Evolutionary conservation across 257 asterid species (phyloP).

Genomic region (Verbena officinalis): DNA sequence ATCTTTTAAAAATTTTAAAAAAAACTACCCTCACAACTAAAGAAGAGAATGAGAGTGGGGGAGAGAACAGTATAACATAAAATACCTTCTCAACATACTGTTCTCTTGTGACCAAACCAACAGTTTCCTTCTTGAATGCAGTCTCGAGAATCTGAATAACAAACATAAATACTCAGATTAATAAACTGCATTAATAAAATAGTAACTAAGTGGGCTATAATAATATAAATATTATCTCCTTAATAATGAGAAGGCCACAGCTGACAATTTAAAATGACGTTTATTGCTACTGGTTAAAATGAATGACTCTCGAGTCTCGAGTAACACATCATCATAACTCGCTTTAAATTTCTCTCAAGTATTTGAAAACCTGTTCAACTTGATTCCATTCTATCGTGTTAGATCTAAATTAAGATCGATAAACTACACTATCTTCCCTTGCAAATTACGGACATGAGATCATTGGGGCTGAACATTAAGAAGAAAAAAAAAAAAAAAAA

Average conservation of each 20-base stretch:
- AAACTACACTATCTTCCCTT: background rate
- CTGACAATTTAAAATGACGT: background rate
- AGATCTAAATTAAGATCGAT: background rate
- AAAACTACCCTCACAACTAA: constrained; percentile 2
- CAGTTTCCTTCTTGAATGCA: constrained; percentile 99
- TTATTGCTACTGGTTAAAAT: background rate
- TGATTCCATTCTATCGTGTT: background rate
- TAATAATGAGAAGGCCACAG: background rate
- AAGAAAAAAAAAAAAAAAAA: background rate
- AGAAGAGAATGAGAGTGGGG: background rate
- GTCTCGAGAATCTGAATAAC: constrained; percentile 81
- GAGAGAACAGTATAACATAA: background rate
- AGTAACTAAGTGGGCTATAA: background rate
- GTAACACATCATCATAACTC: background rate
- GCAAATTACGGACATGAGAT: background rate
- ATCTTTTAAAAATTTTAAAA: too few relatives aligned
- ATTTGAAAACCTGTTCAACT: background rate
- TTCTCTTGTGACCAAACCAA: constrained; percentile 95
- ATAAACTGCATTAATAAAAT: background rate
- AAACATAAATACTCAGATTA: constrained; percentile 8
- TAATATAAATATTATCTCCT: background rate
- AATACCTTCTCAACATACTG: constrained; percentile 95
- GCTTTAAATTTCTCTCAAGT: background rate
- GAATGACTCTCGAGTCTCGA: background rate
- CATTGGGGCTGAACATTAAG: background rate